phyloP scores from a whole-genome alignment of 202 grass and related monocot species.

The Bolboschoenoplectus hybrid region DNA sequence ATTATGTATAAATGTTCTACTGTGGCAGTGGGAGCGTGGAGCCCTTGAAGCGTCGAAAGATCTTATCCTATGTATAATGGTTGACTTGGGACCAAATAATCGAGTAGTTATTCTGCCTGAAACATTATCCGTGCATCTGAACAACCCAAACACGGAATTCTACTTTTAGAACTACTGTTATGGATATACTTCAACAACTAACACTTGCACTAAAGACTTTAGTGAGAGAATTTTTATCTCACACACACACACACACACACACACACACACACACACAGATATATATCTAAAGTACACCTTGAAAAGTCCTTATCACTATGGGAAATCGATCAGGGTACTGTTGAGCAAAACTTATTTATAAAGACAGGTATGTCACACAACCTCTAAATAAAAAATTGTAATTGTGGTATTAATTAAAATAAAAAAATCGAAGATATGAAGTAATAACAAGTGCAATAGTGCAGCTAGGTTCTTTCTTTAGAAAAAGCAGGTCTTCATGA shows the following conservation, averaged over 20 bases:
- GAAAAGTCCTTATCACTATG: background rate
- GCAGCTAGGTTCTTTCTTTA: no score
- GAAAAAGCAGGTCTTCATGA: no score
- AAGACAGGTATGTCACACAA: no score
- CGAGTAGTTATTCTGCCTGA: background rate
- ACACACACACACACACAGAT: no score
- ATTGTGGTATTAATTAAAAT: no score
- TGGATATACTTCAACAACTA: background rate
- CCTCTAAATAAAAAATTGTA: no score
- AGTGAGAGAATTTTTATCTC: background rate
- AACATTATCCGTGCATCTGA: background rate
- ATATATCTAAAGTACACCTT: background rate
- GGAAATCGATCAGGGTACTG: background rate
- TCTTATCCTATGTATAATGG: background rate
- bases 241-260: background rate
- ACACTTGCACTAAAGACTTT: background rate
- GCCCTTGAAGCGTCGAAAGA: background rate
- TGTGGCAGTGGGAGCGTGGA: background rate
- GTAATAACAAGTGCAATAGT: no score
- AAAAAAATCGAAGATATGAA: no score
- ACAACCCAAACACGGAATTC: background rate
- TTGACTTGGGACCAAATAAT: background rate
- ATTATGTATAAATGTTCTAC: background rate
- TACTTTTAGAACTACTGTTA: background rate
- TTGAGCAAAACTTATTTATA: background rate